A percentile compares a stretch with the other conserved stretches of the same genome.
Conservation (phyloP, 768 basidiomycete genomes). For the Pholiota molesta region DNA sequence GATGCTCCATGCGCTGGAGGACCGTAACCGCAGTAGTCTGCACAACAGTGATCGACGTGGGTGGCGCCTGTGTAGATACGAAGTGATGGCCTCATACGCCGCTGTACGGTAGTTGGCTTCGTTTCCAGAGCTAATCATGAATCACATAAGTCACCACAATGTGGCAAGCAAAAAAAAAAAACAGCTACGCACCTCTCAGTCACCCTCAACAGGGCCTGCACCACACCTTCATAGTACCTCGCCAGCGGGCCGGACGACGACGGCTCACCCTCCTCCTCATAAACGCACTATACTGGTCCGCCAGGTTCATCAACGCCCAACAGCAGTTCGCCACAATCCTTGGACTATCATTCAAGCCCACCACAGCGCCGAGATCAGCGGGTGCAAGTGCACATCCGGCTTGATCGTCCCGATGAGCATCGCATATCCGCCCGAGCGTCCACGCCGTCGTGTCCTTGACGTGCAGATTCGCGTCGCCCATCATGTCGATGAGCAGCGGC, state of each 20-base stretch:
- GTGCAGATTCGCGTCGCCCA: constrained; percentile 80
- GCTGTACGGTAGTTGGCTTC: constrained; percentile 94
- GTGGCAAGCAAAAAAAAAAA: neutral
- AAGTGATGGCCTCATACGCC: constrained; percentile 94
- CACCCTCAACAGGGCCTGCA: constrained; percentile 80
- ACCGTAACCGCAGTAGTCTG: constrained; percentile 82
- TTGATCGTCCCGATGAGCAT: constrained; percentile 88
- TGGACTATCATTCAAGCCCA: constrained; percentile 77
- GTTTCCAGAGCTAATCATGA: constrained; percentile 63
- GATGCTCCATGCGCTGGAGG: constrained; percentile 88
- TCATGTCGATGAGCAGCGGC: constrained; percentile 93
- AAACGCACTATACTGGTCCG: constrained; percentile 80
- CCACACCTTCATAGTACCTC: constrained; percentile 86
- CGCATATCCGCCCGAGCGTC: constrained; percentile 96
- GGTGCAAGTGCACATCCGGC: constrained; percentile 84
- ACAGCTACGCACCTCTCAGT: constrained; percentile 75
- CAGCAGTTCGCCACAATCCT: constrained; percentile 93
- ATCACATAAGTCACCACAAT: constrained; percentile 5
- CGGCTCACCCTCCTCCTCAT: constrained; percentile 63
- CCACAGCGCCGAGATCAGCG: constrained; percentile 80
- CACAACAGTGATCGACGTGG: constrained; percentile 79
- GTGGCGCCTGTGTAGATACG: constrained; percentile 77
- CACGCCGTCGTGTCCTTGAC: constrained; percentile 98
- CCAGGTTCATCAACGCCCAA: constrained; percentile 95
- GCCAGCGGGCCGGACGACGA: constrained; percentile 69